A percentile compares a stretch with the other conserved stretches of the same genome.
Evolutionary conservation across 2,329 filamentous ascomycete species (phyloP).

Genomic region (Cordyceps javanica): DNA sequence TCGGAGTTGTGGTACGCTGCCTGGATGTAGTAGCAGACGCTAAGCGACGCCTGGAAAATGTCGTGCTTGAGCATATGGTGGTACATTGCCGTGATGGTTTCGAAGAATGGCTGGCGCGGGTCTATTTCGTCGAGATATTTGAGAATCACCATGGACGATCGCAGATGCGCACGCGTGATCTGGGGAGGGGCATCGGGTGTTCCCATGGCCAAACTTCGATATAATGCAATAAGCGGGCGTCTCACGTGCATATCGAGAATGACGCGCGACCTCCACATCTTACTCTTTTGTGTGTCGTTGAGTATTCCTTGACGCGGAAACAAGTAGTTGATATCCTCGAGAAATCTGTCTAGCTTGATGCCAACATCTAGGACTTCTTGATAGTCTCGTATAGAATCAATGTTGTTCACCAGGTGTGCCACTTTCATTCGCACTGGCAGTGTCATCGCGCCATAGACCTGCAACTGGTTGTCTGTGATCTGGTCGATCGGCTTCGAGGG

Average conservation of each 20-base stretch:
- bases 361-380: slow-evolving; percentile 47
- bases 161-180: slow-evolving; percentile 46
- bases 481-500: slow-evolving; percentile 44
- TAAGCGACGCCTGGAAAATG: slow-evolving; percentile 49
- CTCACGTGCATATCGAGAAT: slow-evolving; percentile 50
- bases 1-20: slow-evolving; percentile 24
- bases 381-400: slow-evolving; percentile 48
- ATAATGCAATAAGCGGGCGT: slow-evolving; percentile 45
- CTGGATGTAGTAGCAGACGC: slow-evolving; percentile 49
- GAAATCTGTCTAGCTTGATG: slow-evolving; percentile 44
- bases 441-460: slow-evolving; percentile 47
- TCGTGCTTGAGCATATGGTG: slow-evolving; percentile 47
- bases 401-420: slow-evolving; percentile 42
- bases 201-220: slow-evolving; percentile 50
- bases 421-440: slow-evolving; percentile 44
- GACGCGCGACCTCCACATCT: slow-evolving; percentile 45
- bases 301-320: slow-evolving; percentile 40
- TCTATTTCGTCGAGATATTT: slow-evolving; percentile 50
- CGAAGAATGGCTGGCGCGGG: slow-evolving; percentile 38
- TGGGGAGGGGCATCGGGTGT: slow-evolving; percentile 42
- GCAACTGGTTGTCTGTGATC: slow-evolving; percentile 46
- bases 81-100: slow-evolving; percentile 45
- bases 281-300: slow-evolving; percentile 39
- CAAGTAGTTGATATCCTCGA: slow-evolving; percentile 49
- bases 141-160: slow-evolving; percentile 50